Conservation (phyloP, 1,284 basidiomycete genomes). For the Meripilus lineatus region DNA sequence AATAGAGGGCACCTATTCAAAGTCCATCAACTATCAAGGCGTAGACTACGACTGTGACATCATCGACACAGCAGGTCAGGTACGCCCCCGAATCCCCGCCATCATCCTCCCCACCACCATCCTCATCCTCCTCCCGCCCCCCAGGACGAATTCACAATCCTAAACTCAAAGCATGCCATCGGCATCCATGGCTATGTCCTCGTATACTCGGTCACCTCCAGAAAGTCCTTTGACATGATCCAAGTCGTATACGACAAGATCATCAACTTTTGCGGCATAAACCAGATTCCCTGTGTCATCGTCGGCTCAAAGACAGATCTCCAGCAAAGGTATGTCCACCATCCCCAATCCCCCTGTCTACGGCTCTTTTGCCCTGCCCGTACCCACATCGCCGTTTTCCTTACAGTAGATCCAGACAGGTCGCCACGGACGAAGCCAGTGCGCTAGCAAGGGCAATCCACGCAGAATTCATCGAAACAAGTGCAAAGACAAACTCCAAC, state of each 20-base stretch:
- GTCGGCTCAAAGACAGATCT: slow-evolving; percentile 96
- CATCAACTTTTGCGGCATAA: slow-evolving; percentile 87
- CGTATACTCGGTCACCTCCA: slow-evolving; percentile 93
- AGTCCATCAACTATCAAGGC: slow-evolving; percentile 81
- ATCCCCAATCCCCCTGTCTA: background rate
- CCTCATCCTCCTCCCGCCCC: slow-evolving; percentile 5
- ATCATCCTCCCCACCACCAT: slow-evolving; percentile 5
- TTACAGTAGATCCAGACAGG: slow-evolving; percentile 58
- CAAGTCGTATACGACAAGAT: slow-evolving; percentile 98
- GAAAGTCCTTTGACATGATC: slow-evolving; percentile 95
- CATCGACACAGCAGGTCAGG: slow-evolving; percentile 98
- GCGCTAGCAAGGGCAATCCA: slow-evolving; percentile 70
- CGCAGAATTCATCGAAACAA: slow-evolving; percentile 84
- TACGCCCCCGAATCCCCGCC: slow-evolving; percentile 20
- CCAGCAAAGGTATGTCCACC: slow-evolving; percentile 53
- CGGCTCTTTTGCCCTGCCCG: slow-evolving; percentile 6
- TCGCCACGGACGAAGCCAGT: slow-evolving; percentile 70
- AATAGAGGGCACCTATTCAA: slow-evolving; percentile 87
- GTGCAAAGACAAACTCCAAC: slow-evolving; percentile 87
- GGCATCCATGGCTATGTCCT: slow-evolving; percentile 85
- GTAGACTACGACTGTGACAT: slow-evolving; percentile 93
- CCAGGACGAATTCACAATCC: slow-evolving; percentile 83
- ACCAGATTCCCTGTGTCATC: slow-evolving; percentile 91
- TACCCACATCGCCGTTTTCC: slow-evolving; percentile 18
- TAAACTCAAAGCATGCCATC: slow-evolving; percentile 79